Percentiles rank a stretch among this genome's conserved stretches.
Evolutionary conservation across 1,284 basidiomycete species (phyloP).

Genomic region (Ceratobasidium papillatum): DNA sequence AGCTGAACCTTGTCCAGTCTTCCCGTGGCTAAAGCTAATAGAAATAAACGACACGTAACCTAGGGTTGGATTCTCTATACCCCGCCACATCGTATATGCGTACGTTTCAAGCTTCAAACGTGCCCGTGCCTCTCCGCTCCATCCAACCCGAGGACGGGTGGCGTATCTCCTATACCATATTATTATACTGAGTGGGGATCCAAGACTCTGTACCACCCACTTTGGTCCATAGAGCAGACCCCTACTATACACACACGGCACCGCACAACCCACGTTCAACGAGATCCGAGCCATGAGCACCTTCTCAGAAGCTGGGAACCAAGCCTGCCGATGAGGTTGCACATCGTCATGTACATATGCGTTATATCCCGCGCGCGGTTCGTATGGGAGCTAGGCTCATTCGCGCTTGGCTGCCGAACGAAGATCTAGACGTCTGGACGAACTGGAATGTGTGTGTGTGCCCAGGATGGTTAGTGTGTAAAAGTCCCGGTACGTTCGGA

Average conservation of each 20-base stretch:
- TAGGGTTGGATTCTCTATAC: neutral
- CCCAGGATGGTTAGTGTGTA: neutral
- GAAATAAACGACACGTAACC: neutral
- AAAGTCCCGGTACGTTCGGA: neutral
- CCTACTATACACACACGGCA: neutral
- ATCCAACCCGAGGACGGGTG: conserved; percentile 1
- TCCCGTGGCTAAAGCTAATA: neutral
- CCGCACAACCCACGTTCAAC: neutral
- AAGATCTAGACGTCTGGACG: neutral
- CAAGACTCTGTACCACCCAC: neutral
- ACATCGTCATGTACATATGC: neutral
- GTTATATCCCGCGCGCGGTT: too few relatives aligned
- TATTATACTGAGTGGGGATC: too few relatives aligned
- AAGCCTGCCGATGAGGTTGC: neutral
- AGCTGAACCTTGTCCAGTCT: neutral
- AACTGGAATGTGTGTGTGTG: neutral
- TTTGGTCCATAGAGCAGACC: neutral
- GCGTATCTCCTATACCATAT: neutral
- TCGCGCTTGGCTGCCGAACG: neutral
- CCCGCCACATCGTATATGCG: neutral
- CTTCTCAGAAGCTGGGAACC: neutral
- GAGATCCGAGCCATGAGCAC: neutral
- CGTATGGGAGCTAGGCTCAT: neutral
- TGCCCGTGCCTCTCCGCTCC: neutral
- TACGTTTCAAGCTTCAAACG: neutral